Percentiles rank a stretch among this genome's conserved stretches.
These are phyloP conservation scores for Sphaceloma murrayae DNA, from an alignment of 2,329 filamentous ascomycete species.

Conservation along the genomic window DNA sequence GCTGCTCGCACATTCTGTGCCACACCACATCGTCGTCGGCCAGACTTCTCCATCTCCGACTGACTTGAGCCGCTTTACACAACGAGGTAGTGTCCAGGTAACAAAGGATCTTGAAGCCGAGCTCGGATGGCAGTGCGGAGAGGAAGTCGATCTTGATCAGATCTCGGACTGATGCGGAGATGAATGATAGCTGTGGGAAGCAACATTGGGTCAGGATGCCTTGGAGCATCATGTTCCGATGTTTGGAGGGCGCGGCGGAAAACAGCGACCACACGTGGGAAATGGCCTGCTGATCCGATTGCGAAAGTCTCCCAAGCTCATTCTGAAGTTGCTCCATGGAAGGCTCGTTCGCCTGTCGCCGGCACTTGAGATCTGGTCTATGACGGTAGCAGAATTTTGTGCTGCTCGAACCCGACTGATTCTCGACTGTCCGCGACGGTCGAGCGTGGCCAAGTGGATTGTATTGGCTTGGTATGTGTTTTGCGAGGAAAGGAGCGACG, in stretches of 20 bases:
- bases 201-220: conserved; percentile 95
- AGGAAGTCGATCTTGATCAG: conserved; percentile 97
- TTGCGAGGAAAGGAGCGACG: conserved; percentile 77
- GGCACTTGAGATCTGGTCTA: conserved; percentile 84
- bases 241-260: conserved; percentile 86
- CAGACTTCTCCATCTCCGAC: conserved; percentile 72
- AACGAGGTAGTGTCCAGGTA: conserved; percentile 89
- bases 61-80: conserved; percentile 93
- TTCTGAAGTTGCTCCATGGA: conserved; percentile 93
- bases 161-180: conserved; percentile 82
- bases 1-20: conserved; percentile 97
- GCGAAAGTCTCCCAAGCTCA: conserved; percentile 70
- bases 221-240: conserved; percentile 91
- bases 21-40: conserved; percentile 98
- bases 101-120: conserved; percentile 87
- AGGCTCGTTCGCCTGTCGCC: conserved; percentile 82
- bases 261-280: conserved; percentile 97
- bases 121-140: conserved; percentile 74
- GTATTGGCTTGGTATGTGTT: conserved; percentile 84
- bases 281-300: conserved; percentile 86
- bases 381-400: conserved; percentile 96
- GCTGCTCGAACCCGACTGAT: conserved; percentile 29
- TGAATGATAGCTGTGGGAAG: conserved; percentile 89
- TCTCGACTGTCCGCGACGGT: conserved; percentile 21
- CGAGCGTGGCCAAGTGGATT: conserved; percentile 56